A percentile compares a stretch with the other conserved stretches of the same genome.
Conservation (phyloP, 192 early-diverging fungal species). For the Backusella liffmaniae region DNA sequence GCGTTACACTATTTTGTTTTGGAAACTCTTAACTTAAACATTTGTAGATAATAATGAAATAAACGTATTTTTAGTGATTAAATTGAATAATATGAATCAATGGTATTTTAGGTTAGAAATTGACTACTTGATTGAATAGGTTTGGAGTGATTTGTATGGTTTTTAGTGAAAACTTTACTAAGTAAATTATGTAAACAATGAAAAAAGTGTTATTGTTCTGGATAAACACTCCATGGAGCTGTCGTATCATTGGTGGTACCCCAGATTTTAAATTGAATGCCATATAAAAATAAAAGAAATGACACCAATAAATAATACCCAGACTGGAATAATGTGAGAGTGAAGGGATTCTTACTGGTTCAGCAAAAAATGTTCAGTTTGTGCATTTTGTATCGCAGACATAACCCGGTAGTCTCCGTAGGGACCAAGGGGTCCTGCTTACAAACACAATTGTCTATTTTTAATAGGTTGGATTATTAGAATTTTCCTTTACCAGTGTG, state of each 20-base stretch:
- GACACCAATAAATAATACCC: slow-evolving; percentile 9
- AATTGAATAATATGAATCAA: background rate
- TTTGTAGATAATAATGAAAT: background rate
- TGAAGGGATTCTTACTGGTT: background rate
- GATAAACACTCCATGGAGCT: background rate
- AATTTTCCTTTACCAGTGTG: slow-evolving; percentile 3
- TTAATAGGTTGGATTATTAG: background rate
- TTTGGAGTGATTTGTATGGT: background rate
- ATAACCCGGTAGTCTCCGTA: slow-evolving; percentile 10
- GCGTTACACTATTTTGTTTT: background rate
- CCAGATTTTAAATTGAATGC: slow-evolving; percentile 4
- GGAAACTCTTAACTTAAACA: background rate
- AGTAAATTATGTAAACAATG: slow-evolving; percentile 6
- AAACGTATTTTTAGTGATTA: background rate
- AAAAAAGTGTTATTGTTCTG: background rate
- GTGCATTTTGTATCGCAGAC: background rate
- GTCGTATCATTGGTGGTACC: background rate
- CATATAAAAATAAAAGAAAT: background rate
- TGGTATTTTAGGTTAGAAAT: background rate
- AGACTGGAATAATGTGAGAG: slow-evolving; percentile 3
- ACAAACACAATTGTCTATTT: background rate
- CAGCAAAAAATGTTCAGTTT: background rate
- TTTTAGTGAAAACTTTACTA: background rate
- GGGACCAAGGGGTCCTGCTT: slow-evolving; percentile 6
- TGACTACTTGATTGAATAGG: background rate